A percentile compares a stretch with the other conserved stretches of the same genome.
Conservation (phyloP, 768 basidiomycete genomes). For the Termitomyces sp. region DNA sequence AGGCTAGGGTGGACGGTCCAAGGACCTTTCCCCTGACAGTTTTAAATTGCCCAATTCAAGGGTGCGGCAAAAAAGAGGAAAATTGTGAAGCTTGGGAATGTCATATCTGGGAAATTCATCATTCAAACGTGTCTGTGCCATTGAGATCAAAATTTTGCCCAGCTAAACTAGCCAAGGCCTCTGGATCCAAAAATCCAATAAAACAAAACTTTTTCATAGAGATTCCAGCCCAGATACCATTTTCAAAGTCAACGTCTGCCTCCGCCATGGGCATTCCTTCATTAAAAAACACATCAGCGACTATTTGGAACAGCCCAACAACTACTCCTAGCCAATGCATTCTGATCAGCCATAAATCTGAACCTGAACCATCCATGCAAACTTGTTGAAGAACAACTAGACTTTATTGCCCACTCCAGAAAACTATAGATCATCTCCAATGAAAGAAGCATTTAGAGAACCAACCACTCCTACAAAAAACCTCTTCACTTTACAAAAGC, state of each 20-base stretch:
- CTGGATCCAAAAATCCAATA: background rate
- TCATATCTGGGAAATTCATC: background rate
- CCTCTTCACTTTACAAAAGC: too few species aligned
- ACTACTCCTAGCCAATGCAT: background rate
- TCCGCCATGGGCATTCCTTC: too few species aligned
- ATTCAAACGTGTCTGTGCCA: background rate
- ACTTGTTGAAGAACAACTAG: too few species aligned
- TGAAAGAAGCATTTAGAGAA: too few species aligned
- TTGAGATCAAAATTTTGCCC: background rate
- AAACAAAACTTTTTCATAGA: background rate
- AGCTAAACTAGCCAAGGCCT: background rate
- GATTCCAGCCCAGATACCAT: background rate
- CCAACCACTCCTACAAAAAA: too few species aligned
- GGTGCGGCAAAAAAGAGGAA: background rate
- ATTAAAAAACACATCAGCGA: background rate
- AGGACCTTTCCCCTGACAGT: too few species aligned
- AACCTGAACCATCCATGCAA: too few species aligned
- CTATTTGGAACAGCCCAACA: background rate
- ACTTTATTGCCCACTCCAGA: too few species aligned
- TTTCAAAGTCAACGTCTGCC: background rate
- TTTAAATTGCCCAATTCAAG: background rate
- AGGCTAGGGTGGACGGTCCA: too few species aligned
- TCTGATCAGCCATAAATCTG: too few species aligned
- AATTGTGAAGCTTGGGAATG: background rate
- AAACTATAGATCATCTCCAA: too few species aligned